These are phyloP conservation scores for Chenopodium album DNA, from an alignment of 148 eudicot genomes.

Conservation along the genomic window DNA sequence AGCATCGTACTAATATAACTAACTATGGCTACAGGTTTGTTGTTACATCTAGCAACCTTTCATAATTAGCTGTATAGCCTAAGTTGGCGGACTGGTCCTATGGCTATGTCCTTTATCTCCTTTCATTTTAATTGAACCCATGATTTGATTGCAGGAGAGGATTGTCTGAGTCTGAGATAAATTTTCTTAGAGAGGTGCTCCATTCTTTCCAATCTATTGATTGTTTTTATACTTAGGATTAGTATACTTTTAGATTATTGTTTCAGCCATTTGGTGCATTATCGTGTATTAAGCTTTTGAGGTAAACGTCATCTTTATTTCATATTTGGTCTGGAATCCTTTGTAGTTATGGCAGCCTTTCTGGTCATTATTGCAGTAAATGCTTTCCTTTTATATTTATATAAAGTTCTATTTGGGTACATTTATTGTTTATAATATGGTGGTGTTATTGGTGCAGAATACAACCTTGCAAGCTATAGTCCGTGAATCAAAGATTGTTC, in stretches of 20 bases:
- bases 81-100: neutral
- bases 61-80: neutral
- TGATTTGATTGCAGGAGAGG: conserved; percentile 71
- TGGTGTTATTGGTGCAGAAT: conserved; percentile 47
- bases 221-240: neutral
- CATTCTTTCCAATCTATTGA: neutral
- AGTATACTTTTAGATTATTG: neutral
- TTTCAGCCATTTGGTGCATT: neutral
- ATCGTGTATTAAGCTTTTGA: neutral
- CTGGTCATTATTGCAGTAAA: conserved; percentile 3
- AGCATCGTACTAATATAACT: conserved; percentile 49
- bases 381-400: neutral
- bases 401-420: neutral
- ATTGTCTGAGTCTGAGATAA: conserved; percentile 79
- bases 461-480: conserved; percentile 62
- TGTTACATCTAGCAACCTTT: neutral
- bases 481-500: conserved; percentile 60
- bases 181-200: conserved; percentile 72
- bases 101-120: neutral
- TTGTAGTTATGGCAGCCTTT: neutral
- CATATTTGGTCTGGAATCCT: neutral
- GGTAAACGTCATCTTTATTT: conserved; percentile 9
- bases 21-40: conserved; percentile 89
- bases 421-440: neutral
- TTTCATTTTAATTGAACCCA: conserved; percentile 14